phyloP scores from a whole-genome alignment of 805 yeast genomes.

The Suhomyces sp. region DNA sequence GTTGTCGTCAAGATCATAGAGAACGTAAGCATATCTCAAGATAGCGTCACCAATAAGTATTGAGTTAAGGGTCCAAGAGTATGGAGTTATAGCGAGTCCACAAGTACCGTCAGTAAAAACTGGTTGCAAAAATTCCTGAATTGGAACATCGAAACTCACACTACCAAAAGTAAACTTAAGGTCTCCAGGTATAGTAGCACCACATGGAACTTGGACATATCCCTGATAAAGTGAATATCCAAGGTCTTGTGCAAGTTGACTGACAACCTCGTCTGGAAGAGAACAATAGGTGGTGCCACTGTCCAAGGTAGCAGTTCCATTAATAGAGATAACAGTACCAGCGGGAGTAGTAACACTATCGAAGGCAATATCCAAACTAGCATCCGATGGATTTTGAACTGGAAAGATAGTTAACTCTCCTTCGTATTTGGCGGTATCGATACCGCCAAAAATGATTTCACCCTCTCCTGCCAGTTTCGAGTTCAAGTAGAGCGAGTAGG shows the following conservation, averaged over 20 bases:
- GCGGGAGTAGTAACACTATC: neutral
- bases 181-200: neutral
- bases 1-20: constrained; percentile 49
- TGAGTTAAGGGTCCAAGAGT: constrained; percentile 41
- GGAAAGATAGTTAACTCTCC: constrained; percentile 6
- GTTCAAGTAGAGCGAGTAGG: constrained; percentile 16
- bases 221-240: neutral
- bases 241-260: too few species aligned
- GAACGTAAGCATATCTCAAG: constrained; percentile 40
- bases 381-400: constrained; percentile 5
- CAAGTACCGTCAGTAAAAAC: neutral
- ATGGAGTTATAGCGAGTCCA: neutral
- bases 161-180: neutral
- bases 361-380: constrained; percentile 3
- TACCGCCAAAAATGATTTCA: constrained; percentile 18
- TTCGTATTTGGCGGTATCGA: constrained; percentile 11
- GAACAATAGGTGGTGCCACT: too few species aligned
- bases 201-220: neutral
- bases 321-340: too few species aligned
- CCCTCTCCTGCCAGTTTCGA: constrained; percentile 6
- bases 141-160: neutral
- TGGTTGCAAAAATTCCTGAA: neutral
- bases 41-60: constrained; percentile 40
- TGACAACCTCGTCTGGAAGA: too few species aligned
- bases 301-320: too few species aligned